phyloP scores from a whole-genome alignment of 2,329 filamentous ascomycete species.

The Hymenoscyphus scutula region DNA sequence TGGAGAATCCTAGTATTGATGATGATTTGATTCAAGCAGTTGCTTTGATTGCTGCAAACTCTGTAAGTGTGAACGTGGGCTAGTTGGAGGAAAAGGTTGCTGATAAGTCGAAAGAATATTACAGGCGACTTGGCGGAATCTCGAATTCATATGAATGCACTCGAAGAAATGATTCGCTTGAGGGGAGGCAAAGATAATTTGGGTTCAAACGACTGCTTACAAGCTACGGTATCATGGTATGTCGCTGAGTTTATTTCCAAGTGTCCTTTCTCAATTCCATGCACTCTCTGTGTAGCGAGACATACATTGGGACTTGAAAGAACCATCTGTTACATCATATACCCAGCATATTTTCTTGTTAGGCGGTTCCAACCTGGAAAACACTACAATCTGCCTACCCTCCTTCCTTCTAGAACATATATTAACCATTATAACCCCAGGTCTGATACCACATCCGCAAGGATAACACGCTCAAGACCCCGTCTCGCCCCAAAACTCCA shows the following conservation, averaged over 20 bases:
- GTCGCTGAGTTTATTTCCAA: not conserved
- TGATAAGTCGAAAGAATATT: not conserved
- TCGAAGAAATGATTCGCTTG: not conserved
- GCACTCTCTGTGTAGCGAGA: not conserved
- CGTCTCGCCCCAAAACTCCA: not conserved
- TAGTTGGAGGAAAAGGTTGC: not conserved
- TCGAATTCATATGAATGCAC: constrained; percentile 3
- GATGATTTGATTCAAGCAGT: constrained; percentile 4
- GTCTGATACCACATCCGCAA: not conserved
- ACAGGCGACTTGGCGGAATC: not conserved
- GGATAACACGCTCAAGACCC: not conserved
- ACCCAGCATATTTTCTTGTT: not conserved
- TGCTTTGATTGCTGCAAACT: not conserved
- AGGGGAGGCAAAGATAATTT: not conserved
- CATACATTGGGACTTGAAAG: not conserved
- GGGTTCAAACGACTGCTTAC: not conserved
- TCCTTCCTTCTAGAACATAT: not conserved
- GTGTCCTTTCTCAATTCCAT: too few species aligned
- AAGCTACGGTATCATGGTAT: not conserved
- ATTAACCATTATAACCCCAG: not conserved
- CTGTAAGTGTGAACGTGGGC: not conserved
- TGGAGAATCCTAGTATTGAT: not conserved
- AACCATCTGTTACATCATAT: not conserved
- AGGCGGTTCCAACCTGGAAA: not conserved
- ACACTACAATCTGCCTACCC: not conserved